Evolutionary conservation across 345 rosid species (phyloP), one percentile per base, ranked within the genome.

Genomic region (Eucalyptus regnans): DNA sequence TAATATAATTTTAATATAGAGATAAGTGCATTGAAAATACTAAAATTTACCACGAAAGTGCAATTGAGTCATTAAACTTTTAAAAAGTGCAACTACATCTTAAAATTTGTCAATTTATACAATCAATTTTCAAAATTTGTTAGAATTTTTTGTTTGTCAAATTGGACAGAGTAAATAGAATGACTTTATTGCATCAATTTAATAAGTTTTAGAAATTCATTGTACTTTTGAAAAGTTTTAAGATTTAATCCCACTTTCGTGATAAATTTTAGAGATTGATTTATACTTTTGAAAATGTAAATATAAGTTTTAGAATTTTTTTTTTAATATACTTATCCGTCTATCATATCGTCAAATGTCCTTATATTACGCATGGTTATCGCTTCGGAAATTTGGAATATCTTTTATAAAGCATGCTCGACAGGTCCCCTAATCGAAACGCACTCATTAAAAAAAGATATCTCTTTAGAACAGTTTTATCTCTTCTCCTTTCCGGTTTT

Each of bases 161-260:
- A 8, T 52, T 52, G 58, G 10, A 52, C 58, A 52, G 4, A 52
- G 58, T 52, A 52, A 18, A 52, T 56, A 56, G 11, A 54, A 54
- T 0, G 62, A 56, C 6, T 56, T 56, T 22, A 22, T 56, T 5
- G 29, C 29, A 56, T 9, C 6, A 23, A 56, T 56, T 56, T 23
- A 23, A 23, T 23, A 23, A 56, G 3, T 56, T n/a, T n/a, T n/a
- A n/a, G n/a, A n/a, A n/a, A n/a, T n/a, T n/a, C n/a, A n/a, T n/a
- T n/a, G n/a, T n/a, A n/a, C 10, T 52, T 20, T 52, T 52, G 1
- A 52, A 52, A 52, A 20, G 0, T 7, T 52, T 52, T 56, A 9
- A 9, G 0, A 56, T 56, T 56, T 23, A 22, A 56, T 22, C 12
- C 1, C 1, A 56, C 29, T 56, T 56, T 9, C 12, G 0, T 4